Percentiles rank a stretch among this genome's conserved stretches.
Conservation (phyloP, 257 asterid genomes). For the Solanum tarapatanum region DNA sequence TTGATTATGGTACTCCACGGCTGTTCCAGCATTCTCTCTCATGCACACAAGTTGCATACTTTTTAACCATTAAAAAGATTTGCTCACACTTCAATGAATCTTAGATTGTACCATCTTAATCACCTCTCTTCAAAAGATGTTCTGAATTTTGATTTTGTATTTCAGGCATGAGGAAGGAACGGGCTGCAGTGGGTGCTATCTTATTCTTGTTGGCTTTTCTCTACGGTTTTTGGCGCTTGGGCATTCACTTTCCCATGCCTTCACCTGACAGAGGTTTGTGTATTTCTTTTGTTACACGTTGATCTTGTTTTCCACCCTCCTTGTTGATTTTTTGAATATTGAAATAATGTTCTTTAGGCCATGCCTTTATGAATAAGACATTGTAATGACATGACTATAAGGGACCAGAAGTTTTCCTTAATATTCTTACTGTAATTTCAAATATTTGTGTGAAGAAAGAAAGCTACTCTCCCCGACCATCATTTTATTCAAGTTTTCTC, state of each 20-base stretch:
- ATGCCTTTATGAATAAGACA: not conserved
- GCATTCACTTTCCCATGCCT: slow-evolving; percentile 99
- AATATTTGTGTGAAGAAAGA: not conserved
- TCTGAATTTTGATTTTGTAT: slow-evolving; percentile 12
- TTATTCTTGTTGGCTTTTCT: slow-evolving; percentile 74
- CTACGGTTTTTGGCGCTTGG: slow-evolving; percentile 97
- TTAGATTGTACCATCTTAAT: not conserved
- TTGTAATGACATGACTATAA: not conserved
- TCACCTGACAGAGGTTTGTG: slow-evolving; percentile 87
- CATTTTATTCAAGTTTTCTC: not conserved
- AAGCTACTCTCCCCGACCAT: not conserved
- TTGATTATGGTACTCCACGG: not conserved
- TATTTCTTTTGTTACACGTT: not conserved
- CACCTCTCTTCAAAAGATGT: not conserved
- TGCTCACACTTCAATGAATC: not conserved
- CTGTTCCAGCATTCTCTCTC: not conserved
- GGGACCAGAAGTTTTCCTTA: not conserved
- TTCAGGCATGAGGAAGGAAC: slow-evolving; percentile 75
- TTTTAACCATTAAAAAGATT: not conserved
- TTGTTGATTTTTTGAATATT: not conserved
- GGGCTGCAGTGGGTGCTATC: slow-evolving; percentile 82
- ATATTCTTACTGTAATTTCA: not conserved
- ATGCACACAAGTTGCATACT: not conserved
- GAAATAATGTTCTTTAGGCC: not conserved
- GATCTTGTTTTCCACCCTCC: not conserved